phyloP scores from a whole-genome alignment of 169 alveolate species.

The Pseudocohnilembus persalinus region DNA sequence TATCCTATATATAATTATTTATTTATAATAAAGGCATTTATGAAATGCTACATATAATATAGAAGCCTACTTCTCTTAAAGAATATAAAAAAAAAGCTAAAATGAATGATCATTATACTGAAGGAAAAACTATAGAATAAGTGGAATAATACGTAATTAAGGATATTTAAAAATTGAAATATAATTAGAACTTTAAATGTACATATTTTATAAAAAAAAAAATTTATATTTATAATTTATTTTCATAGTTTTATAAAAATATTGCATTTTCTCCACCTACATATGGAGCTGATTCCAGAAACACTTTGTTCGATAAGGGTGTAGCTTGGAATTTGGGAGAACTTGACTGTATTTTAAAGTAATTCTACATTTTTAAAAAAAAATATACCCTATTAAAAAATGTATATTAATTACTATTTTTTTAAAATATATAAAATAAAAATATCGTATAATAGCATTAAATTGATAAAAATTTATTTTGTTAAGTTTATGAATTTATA shows the following conservation, averaged over 20 bases:
- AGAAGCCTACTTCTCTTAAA: constrained; percentile 53
- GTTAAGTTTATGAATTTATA: not conserved
- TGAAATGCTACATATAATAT: constrained; percentile 59
- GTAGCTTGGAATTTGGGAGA: constrained; percentile 61
- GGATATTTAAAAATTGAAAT: not conserved
- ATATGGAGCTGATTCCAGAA: constrained; percentile 77
- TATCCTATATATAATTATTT: too few species aligned
- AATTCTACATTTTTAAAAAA: not conserved
- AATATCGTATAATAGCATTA: too few species aligned
- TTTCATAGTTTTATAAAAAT: constrained; percentile 68
- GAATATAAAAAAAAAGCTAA: constrained; percentile 48
- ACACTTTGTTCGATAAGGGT: constrained; percentile 59
- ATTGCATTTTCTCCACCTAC: constrained; percentile 71
- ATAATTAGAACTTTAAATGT: too few species aligned
- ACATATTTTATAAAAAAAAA: too few species aligned
- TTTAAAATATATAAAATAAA: too few species aligned
- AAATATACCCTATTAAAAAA: too few species aligned
- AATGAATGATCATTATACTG: constrained; percentile 34
- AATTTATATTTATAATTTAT: too few species aligned
- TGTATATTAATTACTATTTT: too few species aligned
- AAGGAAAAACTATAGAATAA: constrained; percentile 38
- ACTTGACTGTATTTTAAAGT: constrained; percentile 49
- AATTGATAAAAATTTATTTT: not conserved
- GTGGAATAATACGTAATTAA: constrained; percentile 53
- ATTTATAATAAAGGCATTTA: constrained; percentile 44